Percentiles rank a stretch among this genome's conserved stretches.
Conservation (phyloP, 2,329 filamentous ascomycete species). For the Botrytis sinoallii region DNA sequence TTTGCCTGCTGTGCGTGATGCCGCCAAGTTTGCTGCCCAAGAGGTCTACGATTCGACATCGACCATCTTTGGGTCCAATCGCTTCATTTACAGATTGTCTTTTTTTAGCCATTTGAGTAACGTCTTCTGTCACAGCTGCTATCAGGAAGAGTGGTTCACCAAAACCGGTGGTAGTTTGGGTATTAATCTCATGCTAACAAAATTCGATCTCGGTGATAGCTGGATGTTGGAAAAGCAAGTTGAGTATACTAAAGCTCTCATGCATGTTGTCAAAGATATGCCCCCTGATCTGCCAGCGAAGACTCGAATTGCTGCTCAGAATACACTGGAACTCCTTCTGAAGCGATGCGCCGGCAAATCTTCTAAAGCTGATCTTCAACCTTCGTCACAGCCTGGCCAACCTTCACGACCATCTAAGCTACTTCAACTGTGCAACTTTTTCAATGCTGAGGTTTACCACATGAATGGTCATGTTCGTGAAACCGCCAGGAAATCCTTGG, state of each 20-base stretch:
- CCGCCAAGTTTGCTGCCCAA: constrained; percentile 74
- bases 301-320: constrained; percentile 78
- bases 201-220: constrained; percentile 75
- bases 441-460: constrained; percentile 86
- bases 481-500: constrained; percentile 77
- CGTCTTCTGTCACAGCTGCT: constrained; percentile 89
- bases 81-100: constrained; percentile 69
- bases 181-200: constrained; percentile 82
- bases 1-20: constrained; percentile 72
- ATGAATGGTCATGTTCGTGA: constrained; percentile 95
- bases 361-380: constrained; percentile 72
- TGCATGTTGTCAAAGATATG: constrained; percentile 98
- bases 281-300: constrained; percentile 89
- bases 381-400: constrained; percentile 49
- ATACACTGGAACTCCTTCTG: constrained; percentile 77
- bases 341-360: constrained; percentile 73
- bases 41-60: constrained; percentile 73
- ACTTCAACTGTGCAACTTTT: constrained; percentile 74
- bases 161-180: constrained; percentile 91
- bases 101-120: constrained; percentile 83
- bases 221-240: constrained; percentile 83
- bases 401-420: constrained; percentile 64
- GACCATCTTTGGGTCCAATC: constrained; percentile 74
- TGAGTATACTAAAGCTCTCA: constrained; percentile 85
- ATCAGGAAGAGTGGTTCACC: constrained; percentile 98